Conservation (phyloP, 371 early-diverging fungal species). For the Lichtheimia ramosa region DNA sequence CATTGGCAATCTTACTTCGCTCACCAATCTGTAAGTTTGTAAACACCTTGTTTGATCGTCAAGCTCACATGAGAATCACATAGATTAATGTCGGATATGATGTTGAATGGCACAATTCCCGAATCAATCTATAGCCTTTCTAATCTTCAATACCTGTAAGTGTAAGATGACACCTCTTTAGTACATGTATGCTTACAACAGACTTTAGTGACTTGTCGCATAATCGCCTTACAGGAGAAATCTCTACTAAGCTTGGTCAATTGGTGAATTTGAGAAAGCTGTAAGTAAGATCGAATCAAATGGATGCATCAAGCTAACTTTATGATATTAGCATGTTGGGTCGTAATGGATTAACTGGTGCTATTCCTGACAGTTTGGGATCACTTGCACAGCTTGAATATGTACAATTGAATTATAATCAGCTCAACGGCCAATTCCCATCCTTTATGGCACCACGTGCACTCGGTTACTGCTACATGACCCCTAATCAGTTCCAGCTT, state of each 20-base stretch:
- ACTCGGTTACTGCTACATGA: conserved; percentile 48
- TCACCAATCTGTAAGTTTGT: conserved; percentile 32
- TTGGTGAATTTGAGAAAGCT: conserved; percentile 37
- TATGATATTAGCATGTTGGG: conserved; percentile 33
- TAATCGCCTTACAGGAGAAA: conserved; percentile 50
- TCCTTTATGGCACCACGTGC: conserved; percentile 38
- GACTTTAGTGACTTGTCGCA: conserved; percentile 45
- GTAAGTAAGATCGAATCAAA: conserved; percentile 19
- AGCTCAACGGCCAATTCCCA: conserved; percentile 53
- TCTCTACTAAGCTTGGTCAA: conserved; percentile 47
- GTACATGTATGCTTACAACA: not conserved
- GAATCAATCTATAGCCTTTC: conserved; percentile 29
- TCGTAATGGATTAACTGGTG: conserved; percentile 45
- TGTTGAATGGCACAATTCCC: conserved; percentile 43
- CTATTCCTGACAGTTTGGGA: conserved; percentile 44
- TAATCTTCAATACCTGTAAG: conserved; percentile 32
- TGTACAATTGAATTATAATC: conserved; percentile 49
- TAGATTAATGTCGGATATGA: conserved; percentile 32
- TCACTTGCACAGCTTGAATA: conserved; percentile 40
- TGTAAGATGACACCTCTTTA: not conserved
- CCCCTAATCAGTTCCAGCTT: conserved; percentile 53
- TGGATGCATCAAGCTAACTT: no score
- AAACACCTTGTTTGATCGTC: not conserved
- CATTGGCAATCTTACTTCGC: conserved; percentile 31
- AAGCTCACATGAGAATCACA: not conserved